These are phyloP conservation scores for Aspergillus texensis DNA, from an alignment of 2,329 filamentous ascomycete species.

Conservation along the genomic window DNA sequence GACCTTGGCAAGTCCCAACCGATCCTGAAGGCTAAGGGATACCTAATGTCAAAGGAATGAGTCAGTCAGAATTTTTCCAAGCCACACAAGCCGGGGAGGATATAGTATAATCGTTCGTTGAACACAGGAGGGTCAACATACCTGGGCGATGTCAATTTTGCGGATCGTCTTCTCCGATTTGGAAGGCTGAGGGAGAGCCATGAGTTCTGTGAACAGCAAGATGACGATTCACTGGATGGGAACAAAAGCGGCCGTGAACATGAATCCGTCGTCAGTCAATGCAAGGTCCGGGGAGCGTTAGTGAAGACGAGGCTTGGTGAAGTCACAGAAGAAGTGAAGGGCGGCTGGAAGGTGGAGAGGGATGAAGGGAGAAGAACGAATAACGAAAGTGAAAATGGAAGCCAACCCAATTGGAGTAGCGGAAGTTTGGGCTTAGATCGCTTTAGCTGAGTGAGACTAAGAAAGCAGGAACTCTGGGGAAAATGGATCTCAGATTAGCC, in stretches of 20 bases:
- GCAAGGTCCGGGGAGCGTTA: constrained; percentile 2
- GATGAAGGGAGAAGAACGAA: constrained; percentile 9
- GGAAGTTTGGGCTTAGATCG: constrained; percentile 9
- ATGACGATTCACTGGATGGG: constrained; percentile 15
- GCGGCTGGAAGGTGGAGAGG: constrained; percentile 16
- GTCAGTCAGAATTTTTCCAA: constrained; percentile 22
- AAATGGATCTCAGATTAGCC: constrained; percentile 6
- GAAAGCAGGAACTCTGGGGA: background rate
- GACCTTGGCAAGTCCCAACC: constrained; percentile 92
- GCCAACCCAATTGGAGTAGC: constrained; percentile 18
- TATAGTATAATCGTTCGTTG: background rate
- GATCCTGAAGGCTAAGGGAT: constrained; percentile 87
- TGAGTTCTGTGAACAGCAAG: constrained; percentile 24
- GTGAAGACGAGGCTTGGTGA: constrained; percentile 5
- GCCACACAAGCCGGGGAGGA: background rate
- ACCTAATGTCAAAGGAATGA: constrained; percentile 63
- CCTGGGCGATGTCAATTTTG: constrained; percentile 47
- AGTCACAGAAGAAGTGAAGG: constrained; percentile 12
- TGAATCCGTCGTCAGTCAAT: constrained; percentile 9
- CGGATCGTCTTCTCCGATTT: constrained; percentile 43
- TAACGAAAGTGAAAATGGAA: constrained; percentile 13
- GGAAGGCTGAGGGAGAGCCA: constrained; percentile 35
- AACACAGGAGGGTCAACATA: constrained; percentile 22
- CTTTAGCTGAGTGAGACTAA: constrained; percentile 4
- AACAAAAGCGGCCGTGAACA: constrained; percentile 18